Conservation (phyloP, 257 asterid species). For the Ballota nigra region DNA sequence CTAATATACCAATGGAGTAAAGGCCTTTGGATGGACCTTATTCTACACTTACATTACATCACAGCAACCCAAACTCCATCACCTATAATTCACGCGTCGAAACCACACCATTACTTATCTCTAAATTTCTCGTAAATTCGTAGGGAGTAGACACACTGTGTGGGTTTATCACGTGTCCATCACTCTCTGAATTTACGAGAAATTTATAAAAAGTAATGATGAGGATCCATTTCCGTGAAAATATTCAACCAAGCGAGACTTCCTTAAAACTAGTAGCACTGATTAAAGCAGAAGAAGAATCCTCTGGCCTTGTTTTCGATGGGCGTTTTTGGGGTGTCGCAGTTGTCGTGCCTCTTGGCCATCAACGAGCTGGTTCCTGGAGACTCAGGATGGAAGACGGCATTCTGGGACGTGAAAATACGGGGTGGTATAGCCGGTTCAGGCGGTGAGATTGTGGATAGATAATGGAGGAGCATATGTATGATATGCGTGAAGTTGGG, state of each 20-base stretch:
- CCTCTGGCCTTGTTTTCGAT: conserved; percentile 40
- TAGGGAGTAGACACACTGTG: no score
- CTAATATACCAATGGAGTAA: conserved; percentile 36
- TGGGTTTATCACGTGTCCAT: no score
- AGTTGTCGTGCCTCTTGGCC: conserved; percentile 56
- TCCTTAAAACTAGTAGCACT: conserved; percentile 21
- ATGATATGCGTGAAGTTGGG: conserved; percentile 91
- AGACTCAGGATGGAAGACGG: conserved; percentile 82
- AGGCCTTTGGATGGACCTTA: conserved; percentile 69
- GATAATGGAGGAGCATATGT: conserved; percentile 90
- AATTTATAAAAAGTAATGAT: no score
- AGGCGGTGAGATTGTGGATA: conserved; percentile 66
- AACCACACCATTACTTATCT: no score
- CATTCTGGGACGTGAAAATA: conserved; percentile 58
- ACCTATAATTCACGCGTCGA: neutral
- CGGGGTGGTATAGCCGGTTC: conserved; percentile 60
- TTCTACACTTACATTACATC: conserved; percentile 58
- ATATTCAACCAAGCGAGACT: neutral
- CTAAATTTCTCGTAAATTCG: no score
- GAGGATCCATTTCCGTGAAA: neutral
- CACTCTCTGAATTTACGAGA: no score
- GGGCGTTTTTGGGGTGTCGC: conserved; percentile 49
- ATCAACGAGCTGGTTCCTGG: conserved; percentile 93
- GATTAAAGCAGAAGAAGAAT: conserved; percentile 69
- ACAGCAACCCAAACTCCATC: conserved; percentile 58